Evolutionary conservation across 2,329 filamentous ascomycete species (phyloP).

Genomic region (Cladorrhinum sp.): DNA sequence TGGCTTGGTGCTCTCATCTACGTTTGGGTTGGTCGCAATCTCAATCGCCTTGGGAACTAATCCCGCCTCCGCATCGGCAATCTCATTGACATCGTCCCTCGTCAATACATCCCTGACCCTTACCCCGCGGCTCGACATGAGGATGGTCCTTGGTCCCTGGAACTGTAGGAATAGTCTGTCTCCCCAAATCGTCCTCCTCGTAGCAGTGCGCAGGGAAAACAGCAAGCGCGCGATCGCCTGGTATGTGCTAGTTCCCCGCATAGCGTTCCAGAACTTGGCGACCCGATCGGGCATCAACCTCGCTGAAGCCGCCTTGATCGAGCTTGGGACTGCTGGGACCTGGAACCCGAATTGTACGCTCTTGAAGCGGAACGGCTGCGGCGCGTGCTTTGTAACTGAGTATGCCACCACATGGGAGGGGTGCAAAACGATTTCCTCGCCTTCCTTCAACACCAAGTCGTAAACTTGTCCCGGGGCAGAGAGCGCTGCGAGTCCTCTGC

Average conservation of each 20-base stretch:
- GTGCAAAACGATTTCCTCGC: constrained; percentile 88
- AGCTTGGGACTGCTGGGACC: constrained; percentile 61
- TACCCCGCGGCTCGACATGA: constrained; percentile 84
- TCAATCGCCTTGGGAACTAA: constrained; percentile 59
- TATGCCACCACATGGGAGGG: constrained; percentile 92
- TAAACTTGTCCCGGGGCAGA: constrained; percentile 87
- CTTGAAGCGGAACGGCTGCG: constrained; percentile 83
- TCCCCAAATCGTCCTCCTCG: constrained; percentile 84
- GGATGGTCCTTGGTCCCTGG: constrained; percentile 77
- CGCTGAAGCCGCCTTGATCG: constrained; percentile 31
- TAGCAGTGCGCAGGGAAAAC: constrained; percentile 70
- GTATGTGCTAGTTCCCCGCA: constrained; percentile 72
- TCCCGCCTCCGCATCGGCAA: constrained; percentile 78
- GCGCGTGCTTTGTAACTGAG: constrained; percentile 68
- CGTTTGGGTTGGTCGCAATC: constrained; percentile 39
- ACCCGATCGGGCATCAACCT: constrained; percentile 58
- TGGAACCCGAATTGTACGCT: constrained; percentile 73
- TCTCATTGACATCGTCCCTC: constrained; percentile 79
- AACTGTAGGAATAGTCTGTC: constrained; percentile 91
- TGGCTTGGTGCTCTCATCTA: constrained; percentile 22
- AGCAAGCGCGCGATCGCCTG: constrained; percentile 62
- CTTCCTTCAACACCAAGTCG: constrained; percentile 73
- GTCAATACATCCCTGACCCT: constrained; percentile 76
- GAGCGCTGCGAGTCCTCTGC: constrained; percentile 80
- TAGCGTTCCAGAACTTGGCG: constrained; percentile 67